Conservation (phyloP, 2,329 filamentous ascomycete genomes). For the Venturia pyrina region DNA sequence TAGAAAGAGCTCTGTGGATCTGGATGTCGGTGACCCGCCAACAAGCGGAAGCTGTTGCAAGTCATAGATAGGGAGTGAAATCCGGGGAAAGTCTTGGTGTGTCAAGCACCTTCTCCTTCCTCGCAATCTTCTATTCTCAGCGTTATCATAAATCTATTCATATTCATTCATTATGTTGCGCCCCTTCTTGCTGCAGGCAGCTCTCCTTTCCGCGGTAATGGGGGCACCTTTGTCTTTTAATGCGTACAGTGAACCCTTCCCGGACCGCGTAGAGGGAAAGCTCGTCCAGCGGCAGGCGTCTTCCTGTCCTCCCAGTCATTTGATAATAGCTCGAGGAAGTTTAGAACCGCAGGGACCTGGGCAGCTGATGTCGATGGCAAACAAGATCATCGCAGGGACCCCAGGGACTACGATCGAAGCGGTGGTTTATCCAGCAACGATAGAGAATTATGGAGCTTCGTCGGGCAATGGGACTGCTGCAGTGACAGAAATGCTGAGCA, state of each 20-base stretch:
- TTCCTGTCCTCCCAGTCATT: not conserved
- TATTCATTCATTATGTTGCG: not conserved
- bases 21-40: not conserved
- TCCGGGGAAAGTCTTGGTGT: not conserved
- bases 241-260: not conserved
- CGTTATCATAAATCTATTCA: not conserved
- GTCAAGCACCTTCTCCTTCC: not conserved
- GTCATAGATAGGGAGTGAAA: not conserved
- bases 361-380: not conserved
- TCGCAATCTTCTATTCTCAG: not conserved
- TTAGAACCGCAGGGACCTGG: not conserved
- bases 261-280: not conserved
- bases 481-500: not conserved
- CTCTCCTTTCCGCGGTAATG: not conserved
- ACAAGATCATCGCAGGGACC: not conserved
- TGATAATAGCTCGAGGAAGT: conserved; percentile 2
- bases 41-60: not conserved
- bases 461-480: not conserved
- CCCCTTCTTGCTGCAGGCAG: not conserved
- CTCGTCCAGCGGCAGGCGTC: not conserved
- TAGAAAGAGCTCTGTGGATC: not conserved
- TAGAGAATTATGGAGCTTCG: conserved; percentile 3
- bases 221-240: not conserved
- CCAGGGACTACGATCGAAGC: not conserved
- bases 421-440: conserved; percentile 6